A percentile compares a stretch with the other conserved stretches of the same genome.
These are phyloP conservation scores for Drosera spatulata DNA, from an alignment of 179 eudicot genomes.

Conservation along the genomic window DNA sequence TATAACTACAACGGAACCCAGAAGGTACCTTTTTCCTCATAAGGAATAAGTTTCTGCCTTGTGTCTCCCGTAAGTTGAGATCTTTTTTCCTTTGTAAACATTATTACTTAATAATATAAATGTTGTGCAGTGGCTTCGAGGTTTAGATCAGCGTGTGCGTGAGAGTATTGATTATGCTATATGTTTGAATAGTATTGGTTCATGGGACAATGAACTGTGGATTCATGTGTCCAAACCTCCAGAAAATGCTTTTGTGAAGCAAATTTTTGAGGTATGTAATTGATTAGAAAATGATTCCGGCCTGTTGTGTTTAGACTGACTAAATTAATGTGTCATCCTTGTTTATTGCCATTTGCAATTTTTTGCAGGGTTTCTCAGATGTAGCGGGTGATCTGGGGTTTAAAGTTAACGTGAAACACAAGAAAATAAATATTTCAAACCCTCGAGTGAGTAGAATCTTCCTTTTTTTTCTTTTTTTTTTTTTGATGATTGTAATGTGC, in stretches of 20 bases:
- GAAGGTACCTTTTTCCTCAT: conserved; percentile 37
- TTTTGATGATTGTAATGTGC: background rate
- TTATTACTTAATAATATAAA: conserved; percentile 5
- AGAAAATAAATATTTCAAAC: conserved; percentile 90
- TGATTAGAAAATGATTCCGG: background rate
- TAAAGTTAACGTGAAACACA: conserved; percentile 89
- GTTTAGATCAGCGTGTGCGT: conserved; percentile 88
- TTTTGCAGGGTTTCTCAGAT: conserved; percentile 68
- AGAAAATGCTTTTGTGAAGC: conserved; percentile 82
- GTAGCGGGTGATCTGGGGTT: conserved; percentile 68
- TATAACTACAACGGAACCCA: conserved; percentile 94
- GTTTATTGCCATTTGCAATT: conserved; percentile 6
- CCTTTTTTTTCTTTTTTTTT: background rate
- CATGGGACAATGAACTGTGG: conserved; percentile 62
- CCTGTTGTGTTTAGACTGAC: background rate
- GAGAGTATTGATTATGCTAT: conserved; percentile 96
- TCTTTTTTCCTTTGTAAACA: conserved; percentile 1
- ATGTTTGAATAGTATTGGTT: conserved; percentile 83
- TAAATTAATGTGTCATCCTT: conserved; percentile 6
- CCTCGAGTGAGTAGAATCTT: conserved; percentile 59
- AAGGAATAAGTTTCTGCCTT: background rate
- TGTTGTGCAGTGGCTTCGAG: conserved; percentile 77
- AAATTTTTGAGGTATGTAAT: conserved; percentile 61
- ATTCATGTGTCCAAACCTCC: conserved; percentile 98
- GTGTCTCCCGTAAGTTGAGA: background rate